phyloP scores from a whole-genome alignment of 345 rosid species.

The Physaria fendleri region DNA sequence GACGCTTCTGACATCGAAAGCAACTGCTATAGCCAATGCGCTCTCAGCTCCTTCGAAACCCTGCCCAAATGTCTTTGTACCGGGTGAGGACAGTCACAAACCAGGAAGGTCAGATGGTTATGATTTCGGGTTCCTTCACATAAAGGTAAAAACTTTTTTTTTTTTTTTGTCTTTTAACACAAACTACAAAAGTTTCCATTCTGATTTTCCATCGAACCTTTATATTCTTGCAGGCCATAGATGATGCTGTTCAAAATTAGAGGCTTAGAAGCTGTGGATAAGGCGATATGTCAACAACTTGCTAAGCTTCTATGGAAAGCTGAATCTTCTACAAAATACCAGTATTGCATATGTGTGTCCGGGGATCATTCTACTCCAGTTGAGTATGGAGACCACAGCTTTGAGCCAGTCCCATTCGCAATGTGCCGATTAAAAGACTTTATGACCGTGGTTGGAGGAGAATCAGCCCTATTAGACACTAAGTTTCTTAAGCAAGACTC shows the following conservation, averaged over 20 bases:
- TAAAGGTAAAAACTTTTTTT: conserved; percentile 48
- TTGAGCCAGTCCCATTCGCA: conserved; percentile 85
- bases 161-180: background rate
- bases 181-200: background rate
- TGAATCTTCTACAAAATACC: conserved; percentile 49
- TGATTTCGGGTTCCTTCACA: conserved; percentile 91
- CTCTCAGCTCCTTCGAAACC: conserved; percentile 63
- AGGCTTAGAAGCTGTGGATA: conserved; percentile 83
- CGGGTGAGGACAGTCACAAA: conserved; percentile 69
- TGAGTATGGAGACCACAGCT: conserved; percentile 95
- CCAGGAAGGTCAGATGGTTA: conserved; percentile 77
- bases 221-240: conserved; percentile 64
- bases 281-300: conserved; percentile 68
- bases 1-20: conserved; percentile 84
- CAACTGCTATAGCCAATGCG: conserved; percentile 66
- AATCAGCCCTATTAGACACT: conserved; percentile 41
- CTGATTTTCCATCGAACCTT: background rate
- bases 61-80: conserved; percentile 70
- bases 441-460: conserved; percentile 70
- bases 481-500: too few relatives aligned
- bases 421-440: conserved; percentile 66
- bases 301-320: conserved; percentile 83
- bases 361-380: conserved; percentile 98
- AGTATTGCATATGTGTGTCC: conserved; percentile 69
- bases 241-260: conserved; percentile 94